Percentiles rank a stretch among this genome's conserved stretches.
Evolutionary conservation across 352 stramenopile species (phyloP).

Genomic region (Phytophthora citrophthora): DNA sequence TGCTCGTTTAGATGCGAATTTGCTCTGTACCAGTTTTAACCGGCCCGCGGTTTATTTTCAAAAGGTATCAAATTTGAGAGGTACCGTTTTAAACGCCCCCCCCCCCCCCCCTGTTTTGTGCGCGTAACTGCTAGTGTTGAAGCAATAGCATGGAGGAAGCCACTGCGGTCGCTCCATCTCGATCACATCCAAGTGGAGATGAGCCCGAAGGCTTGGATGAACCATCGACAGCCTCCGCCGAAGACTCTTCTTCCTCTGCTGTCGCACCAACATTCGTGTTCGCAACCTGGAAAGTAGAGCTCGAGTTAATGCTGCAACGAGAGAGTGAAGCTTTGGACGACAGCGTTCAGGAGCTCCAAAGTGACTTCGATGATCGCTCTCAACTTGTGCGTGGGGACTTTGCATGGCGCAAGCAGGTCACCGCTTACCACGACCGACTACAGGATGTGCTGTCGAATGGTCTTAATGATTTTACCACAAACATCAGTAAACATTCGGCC

Average conservation of each 20-base stretch:
- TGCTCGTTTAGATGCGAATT: too few species aligned
- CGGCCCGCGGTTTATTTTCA: too few species aligned
- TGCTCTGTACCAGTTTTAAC: too few species aligned
- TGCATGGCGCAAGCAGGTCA: conserved; percentile 66
- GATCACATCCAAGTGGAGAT: neutral
- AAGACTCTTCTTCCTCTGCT: neutral
- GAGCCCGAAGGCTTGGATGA: neutral
- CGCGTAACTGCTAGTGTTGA: too few species aligned
- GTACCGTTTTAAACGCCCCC: too few species aligned
- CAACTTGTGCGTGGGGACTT: conserved; percentile 67
- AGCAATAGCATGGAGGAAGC: neutral
- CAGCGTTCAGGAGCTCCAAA: conserved; percentile 45
- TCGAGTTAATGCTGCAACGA: conserved; percentile 39
- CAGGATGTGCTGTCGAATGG: conserved; percentile 44
- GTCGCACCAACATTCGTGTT: conserved; percentile 32
- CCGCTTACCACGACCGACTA: conserved; percentile 49
- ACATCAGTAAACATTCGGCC: conserved; percentile 41
- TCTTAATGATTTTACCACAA: conserved; percentile 24
- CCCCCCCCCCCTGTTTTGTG: too few species aligned
- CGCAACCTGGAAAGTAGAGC: conserved; percentile 39
- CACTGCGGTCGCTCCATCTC: neutral
- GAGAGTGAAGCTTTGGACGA: conserved; percentile 34
- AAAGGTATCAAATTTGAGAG: too few species aligned
- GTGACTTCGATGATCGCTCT: conserved; percentile 59
- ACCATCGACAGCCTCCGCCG: neutral